phyloP scores from a whole-genome alignment of 2,329 filamentous ascomycete genomes.

The Ophioceras dolichostomum region DNA sequence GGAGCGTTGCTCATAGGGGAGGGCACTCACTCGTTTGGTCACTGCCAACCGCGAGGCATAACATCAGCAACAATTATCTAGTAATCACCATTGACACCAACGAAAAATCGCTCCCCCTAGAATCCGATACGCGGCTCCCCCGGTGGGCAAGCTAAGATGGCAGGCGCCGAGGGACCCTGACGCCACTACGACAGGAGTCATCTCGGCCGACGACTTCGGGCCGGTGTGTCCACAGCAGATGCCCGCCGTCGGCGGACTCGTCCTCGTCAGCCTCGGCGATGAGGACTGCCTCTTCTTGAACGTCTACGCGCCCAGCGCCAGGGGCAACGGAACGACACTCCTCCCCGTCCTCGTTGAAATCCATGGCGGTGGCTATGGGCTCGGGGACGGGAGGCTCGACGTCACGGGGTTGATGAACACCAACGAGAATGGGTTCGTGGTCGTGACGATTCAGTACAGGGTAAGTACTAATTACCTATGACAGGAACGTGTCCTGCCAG shows the following conservation, averaged over 20 bases:
- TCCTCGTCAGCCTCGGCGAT: slow-evolving; percentile 5
- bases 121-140: slow-evolving; percentile 8
- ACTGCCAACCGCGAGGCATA: too few relatives aligned
- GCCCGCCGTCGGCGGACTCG: background rate
- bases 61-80: too few relatives aligned
- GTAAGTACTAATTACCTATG: background rate
- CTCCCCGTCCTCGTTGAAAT: slow-evolving; percentile 42
- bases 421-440: slow-evolving; percentile 12
- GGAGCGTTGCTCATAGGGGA: background rate
- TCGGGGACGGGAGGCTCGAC: slow-evolving; percentile 9
- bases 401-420: slow-evolving; percentile 11
- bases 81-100: background rate
- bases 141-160: slow-evolving; percentile 5
- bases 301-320: slow-evolving; percentile 23
- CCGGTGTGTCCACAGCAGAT: background rate
- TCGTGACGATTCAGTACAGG: slow-evolving; percentile 16
- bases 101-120: background rate
- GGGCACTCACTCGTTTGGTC: too few relatives aligned
- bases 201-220: slow-evolving; percentile 1
- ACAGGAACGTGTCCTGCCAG: background rate
- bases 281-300: slow-evolving; percentile 31
- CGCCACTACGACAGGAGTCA: background rate
- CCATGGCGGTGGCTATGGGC: slow-evolving; percentile 19
- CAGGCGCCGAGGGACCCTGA: slow-evolving; percentile 5
- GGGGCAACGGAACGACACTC: background rate